A percentile compares a stretch with the other conserved stretches of the same genome.
These are phyloP conservation scores for Monosporascus sp. DNA, from an alignment of 2,329 filamentous ascomycete species.

Conservation along the genomic window DNA sequence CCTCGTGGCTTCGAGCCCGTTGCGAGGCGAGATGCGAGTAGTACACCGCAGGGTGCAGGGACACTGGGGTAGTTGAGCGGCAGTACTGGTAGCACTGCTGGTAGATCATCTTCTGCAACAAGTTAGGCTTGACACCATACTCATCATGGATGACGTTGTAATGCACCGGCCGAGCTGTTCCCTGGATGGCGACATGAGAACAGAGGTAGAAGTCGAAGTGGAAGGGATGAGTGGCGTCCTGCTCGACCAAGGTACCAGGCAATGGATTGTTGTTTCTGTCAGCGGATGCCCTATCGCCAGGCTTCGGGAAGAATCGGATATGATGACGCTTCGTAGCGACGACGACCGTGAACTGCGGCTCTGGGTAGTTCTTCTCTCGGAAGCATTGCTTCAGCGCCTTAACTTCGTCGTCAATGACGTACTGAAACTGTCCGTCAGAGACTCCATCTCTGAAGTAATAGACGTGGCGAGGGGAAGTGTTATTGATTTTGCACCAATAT, in stretches of 20 bases:
- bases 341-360: constrained; percentile 74
- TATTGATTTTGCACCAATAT: constrained; percentile 57
- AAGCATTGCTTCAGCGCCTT: constrained; percentile 61
- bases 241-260: constrained; percentile 83
- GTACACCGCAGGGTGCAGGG: constrained; percentile 84
- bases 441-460: constrained; percentile 95
- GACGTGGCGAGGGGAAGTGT: constrained; percentile 63
- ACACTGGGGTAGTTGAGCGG: constrained; percentile 88
- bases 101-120: constrained; percentile 84
- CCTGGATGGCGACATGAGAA: constrained; percentile 74
- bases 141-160: constrained; percentile 90
- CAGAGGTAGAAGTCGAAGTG: constrained; percentile 79
- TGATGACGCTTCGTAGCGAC: constrained; percentile 93
- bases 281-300: constrained; percentile 36
- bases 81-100: constrained; percentile 93
- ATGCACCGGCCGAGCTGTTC: constrained; percentile 85
- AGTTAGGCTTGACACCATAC: constrained; percentile 57
- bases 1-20: constrained; percentile 72
- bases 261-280: constrained; percentile 79
- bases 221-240: constrained; percentile 83
- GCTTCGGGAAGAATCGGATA: constrained; percentile 80
- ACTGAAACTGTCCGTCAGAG: constrained; percentile 75
- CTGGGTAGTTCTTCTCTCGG: constrained; percentile 26
- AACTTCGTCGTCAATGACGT: constrained; percentile 77
- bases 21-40: constrained; percentile 88